These are phyloP conservation scores for Suillus subluteus DNA, from an alignment of 768 basidiomycete species.

Conservation along the genomic window DNA sequence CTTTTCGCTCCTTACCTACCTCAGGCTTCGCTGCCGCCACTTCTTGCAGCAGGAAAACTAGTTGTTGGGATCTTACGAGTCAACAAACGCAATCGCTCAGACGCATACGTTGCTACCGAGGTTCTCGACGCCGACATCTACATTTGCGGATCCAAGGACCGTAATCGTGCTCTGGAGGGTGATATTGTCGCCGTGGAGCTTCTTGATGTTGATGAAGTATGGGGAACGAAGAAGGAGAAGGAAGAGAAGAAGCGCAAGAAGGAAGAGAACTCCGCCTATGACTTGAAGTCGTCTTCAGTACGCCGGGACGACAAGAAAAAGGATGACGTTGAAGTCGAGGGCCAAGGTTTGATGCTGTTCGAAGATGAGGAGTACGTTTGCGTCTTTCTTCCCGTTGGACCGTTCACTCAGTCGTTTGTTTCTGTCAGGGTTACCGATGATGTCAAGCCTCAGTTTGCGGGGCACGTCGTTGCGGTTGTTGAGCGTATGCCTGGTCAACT, in stretches of 20 bases:
- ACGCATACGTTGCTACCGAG: constrained; percentile 98
- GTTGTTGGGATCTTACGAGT: constrained; percentile 97
- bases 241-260: constrained; percentile 99
- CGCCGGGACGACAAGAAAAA: constrained; percentile 99
- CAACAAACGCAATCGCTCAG: constrained; percentile 97
- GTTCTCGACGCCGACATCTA: constrained; percentile 99
- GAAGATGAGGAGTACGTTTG: constrained; percentile 89
- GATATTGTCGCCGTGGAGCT: constrained; percentile 98
- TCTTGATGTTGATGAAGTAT: constrained; percentile 96
- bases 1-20: constrained; percentile 98
- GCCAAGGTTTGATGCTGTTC: constrained; percentile 94
- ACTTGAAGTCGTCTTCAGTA: constrained; percentile 70
- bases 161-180: constrained; percentile 96
- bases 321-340: constrained; percentile 99
- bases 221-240: constrained; percentile 99
- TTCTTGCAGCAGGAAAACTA: constrained; percentile 94
- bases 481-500: constrained; percentile 99
- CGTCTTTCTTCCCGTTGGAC: constrained; percentile 2
- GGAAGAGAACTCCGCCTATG: constrained; percentile 97
- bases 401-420: constrained; percentile 19
- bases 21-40: constrained; percentile 94
- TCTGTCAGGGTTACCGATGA: constrained; percentile 87
- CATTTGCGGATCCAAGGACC: constrained; percentile 97
- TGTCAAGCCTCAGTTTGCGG: constrained; percentile 96
- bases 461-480: constrained; percentile 99